Evolutionary conservation across 371 early-diverging fungal genomes (phyloP).

Genomic region (Lichtheimia ornata): DNA sequence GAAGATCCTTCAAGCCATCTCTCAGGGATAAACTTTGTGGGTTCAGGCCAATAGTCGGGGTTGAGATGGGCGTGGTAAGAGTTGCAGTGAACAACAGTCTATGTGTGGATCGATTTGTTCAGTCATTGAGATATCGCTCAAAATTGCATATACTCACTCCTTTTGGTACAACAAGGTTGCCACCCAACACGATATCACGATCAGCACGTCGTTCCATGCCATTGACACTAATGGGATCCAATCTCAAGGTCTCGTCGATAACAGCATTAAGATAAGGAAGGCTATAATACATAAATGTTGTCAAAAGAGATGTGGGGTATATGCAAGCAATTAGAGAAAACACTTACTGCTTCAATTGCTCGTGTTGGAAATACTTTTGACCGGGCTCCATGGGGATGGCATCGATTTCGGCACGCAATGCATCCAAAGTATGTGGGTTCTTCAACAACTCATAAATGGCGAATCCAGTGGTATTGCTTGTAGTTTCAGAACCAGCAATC

Average conservation of each 20-base stretch:
- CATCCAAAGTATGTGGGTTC: constrained; percentile 25
- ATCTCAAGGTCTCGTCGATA: constrained; percentile 37
- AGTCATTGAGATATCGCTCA: not conserved
- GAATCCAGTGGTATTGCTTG: constrained; percentile 39
- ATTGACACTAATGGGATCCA: constrained; percentile 24
- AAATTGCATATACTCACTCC: constrained; percentile 21
- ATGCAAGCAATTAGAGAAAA: too few species aligned
- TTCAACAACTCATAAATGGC: constrained; percentile 28
- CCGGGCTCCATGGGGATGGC: constrained; percentile 6
- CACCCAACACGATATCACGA: constrained; percentile 18
- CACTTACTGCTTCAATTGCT: constrained; percentile 25
- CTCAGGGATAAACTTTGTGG: constrained; percentile 30
- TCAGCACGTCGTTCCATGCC: constrained; percentile 20
- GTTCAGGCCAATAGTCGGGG: constrained; percentile 25
- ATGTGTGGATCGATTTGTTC: too few species aligned
- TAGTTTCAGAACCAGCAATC: constrained; percentile 46
- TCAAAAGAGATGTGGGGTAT: too few species aligned
- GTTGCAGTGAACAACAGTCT: constrained; percentile 7
- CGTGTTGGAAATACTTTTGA: constrained; percentile 23
- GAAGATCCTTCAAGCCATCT: constrained; percentile 27
- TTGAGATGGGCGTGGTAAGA: constrained; percentile 22
- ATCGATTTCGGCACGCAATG: constrained; percentile 36
- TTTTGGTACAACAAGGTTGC: constrained; percentile 19
- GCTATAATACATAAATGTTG: not conserved
- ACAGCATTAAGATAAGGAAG: constrained; percentile 42